A percentile compares a stretch with the other conserved stretches of the same genome.
phyloP scores from a whole-genome alignment of 352 stramenopile genomes.

The Globisporangium barbulae region DNA sequence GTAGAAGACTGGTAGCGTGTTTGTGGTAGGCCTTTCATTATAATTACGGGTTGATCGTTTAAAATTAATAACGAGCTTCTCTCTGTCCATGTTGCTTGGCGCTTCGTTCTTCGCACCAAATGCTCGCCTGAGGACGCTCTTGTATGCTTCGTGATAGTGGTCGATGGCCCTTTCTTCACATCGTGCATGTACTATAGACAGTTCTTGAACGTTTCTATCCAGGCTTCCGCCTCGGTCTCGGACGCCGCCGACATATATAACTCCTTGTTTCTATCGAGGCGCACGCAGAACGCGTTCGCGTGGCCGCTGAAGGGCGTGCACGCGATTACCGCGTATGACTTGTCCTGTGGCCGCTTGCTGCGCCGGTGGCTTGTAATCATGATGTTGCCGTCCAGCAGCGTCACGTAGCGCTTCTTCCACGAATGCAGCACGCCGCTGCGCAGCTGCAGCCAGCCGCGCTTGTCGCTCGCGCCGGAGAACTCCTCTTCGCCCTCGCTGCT shows the following conservation, averaged over 20 bases:
- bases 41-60: slow-evolving; percentile 9
- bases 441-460: slow-evolving; percentile 47
- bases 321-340: slow-evolving; percentile 45
- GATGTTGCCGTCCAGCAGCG: slow-evolving; percentile 41
- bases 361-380: slow-evolving; percentile 31
- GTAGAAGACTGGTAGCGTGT: neutral
- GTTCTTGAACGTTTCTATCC: slow-evolving; percentile 51
- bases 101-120: neutral
- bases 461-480: slow-evolving; percentile 16
- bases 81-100: neutral
- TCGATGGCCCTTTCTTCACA: neutral
- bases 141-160: neutral
- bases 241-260: slow-evolving; percentile 44
- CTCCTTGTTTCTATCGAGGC: slow-evolving; percentile 52
- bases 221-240: slow-evolving; percentile 41
- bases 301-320: slow-evolving; percentile 38
- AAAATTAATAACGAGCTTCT: neutral
- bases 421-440: slow-evolving; percentile 31
- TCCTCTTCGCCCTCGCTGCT: slow-evolving; percentile 42
- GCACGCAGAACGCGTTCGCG: slow-evolving; percentile 41
- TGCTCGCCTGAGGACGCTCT: neutral
- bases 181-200: slow-evolving; percentile 13
- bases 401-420: slow-evolving; percentile 61
- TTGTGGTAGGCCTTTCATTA: neutral
- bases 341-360: slow-evolving; percentile 31